phyloP scores from a whole-genome alignment of 192 early-diverging fungal genomes.

The Entomortierella lignicola region DNA sequence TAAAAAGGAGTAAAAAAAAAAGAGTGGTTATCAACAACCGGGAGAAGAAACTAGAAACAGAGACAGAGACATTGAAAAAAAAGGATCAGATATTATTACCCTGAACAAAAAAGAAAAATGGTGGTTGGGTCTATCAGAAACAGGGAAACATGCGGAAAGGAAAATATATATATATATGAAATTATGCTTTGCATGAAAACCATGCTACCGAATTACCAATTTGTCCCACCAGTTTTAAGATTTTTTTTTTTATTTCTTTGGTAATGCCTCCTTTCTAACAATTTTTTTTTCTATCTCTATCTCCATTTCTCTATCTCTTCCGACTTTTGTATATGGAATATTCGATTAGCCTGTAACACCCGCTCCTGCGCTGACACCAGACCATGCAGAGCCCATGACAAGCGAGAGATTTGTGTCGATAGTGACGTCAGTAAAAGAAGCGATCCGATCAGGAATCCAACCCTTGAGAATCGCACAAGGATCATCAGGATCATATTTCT shows the following conservation, averaged over 20 bases:
- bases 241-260: too few relatives aligned
- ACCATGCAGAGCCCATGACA: slow-evolving; percentile 59
- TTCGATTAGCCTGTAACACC: slow-evolving; percentile 36
- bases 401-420: slow-evolving; percentile 56
- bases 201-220: too few relatives aligned
- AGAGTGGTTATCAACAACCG: too few relatives aligned
- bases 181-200: too few relatives aligned
- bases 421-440: slow-evolving; percentile 63
- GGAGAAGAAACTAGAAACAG: not conserved
- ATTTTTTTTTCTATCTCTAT: not conserved
- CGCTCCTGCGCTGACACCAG: slow-evolving; percentile 49
- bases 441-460: slow-evolving; percentile 59
- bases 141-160: too few relatives aligned
- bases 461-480: slow-evolving; percentile 74
- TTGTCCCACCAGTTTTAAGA: too few relatives aligned
- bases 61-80: too few relatives aligned
- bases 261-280: not conserved
- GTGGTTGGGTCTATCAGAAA: too few relatives aligned
- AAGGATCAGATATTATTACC: too few relatives aligned
- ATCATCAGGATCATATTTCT: slow-evolving; percentile 94
- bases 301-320: not conserved
- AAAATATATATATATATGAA: too few relatives aligned
- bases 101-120: too few relatives aligned
- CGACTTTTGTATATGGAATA: not conserved
- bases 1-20: not conserved